phyloP scores from a whole-genome alignment of 345 rosid genomes.

The Rhodomyrtus tomentosa region DNA sequence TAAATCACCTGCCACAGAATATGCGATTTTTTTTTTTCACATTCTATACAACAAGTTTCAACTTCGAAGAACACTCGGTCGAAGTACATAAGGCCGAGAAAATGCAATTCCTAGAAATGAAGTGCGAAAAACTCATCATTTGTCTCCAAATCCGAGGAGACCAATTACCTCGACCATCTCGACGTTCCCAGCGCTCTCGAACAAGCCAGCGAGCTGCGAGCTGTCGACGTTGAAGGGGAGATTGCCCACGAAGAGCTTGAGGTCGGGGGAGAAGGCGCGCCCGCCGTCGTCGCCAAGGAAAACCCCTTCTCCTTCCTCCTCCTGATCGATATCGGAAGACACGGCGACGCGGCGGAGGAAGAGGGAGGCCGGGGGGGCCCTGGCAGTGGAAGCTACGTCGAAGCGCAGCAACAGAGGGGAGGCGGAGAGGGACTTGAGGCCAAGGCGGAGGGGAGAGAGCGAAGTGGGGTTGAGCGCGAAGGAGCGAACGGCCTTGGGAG shows the following conservation, averaged over 20 bases:
- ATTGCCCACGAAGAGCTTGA: slow-evolving; percentile 88
- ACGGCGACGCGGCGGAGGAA: slow-evolving; percentile 46
- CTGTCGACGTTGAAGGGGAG: slow-evolving; percentile 86
- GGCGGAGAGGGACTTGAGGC: slow-evolving; percentile 21
- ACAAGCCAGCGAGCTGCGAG: slow-evolving; percentile 79
- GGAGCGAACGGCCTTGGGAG: slow-evolving; percentile 32
- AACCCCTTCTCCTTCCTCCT: slow-evolving; percentile 49
- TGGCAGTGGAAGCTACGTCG: not conserved
- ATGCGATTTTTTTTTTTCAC: no score
- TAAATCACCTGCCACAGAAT: slow-evolving; percentile 84
- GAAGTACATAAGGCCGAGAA: not conserved
- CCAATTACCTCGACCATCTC: slow-evolving; percentile 87
- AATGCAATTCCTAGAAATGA: not conserved
- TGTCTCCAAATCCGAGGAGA: not conserved
- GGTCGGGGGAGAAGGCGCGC: slow-evolving; percentile 53
- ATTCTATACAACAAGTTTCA: not conserved
- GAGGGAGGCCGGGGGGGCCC: slow-evolving; percentile 19
- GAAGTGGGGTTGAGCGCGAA: slow-evolving; percentile 25
- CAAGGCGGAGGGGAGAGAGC: slow-evolving; percentile 5
- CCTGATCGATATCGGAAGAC: slow-evolving; percentile 52
- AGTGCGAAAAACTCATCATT: not conserved
- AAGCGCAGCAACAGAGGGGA: slow-evolving; percentile 20
- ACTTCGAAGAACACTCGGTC: not conserved
- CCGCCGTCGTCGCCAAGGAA: slow-evolving; percentile 26
- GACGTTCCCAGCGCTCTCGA: slow-evolving; percentile 71